Evolutionary conservation across 108 stramenopile species (phyloP).

Genomic region (Bacterosira constricta): DNA sequence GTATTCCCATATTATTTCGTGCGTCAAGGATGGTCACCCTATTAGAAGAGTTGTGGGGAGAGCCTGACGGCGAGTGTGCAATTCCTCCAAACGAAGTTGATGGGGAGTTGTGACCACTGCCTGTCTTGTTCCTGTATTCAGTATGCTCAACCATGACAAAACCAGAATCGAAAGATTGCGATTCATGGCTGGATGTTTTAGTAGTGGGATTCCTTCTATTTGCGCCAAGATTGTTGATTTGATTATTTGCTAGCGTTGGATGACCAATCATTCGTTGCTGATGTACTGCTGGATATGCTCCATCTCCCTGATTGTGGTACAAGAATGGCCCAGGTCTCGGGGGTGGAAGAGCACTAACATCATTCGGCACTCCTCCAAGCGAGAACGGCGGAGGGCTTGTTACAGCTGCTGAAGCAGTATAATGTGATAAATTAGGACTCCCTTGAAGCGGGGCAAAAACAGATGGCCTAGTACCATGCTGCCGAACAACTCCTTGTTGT

Average conservation of each 20-base stretch:
- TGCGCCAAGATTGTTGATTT: not conserved
- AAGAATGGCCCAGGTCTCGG: slow-evolving; percentile 10
- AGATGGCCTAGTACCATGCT: slow-evolving; percentile 23
- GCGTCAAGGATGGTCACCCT: slow-evolving; percentile 49
- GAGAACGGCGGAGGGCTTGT: slow-evolving; percentile 23
- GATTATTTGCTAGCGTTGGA: not conserved
- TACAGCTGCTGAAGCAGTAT: slow-evolving; percentile 1
- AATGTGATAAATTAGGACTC: slow-evolving; percentile 47
- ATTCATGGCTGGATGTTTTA: slow-evolving; percentile 36
- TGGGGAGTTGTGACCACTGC: slow-evolving; percentile 31
- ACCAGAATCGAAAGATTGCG: slow-evolving; percentile 54
- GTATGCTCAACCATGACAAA: slow-evolving; percentile 87
- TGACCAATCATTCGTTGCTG: not conserved
- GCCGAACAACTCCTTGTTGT: not conserved
- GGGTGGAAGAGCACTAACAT: not conserved
- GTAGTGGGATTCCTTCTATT: slow-evolving; percentile 16
- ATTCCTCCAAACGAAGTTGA: slow-evolving; percentile 13
- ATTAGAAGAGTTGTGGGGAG: slow-evolving; percentile 27
- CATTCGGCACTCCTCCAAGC: slow-evolving; percentile 18
- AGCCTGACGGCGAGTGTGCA: slow-evolving; percentile 12
- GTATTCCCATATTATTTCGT: slow-evolving; percentile 66
- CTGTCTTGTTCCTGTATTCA: slow-evolving; percentile 29
- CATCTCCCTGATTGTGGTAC: slow-evolving; percentile 1
- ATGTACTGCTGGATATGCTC: not conserved
- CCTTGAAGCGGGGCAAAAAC: slow-evolving; percentile 52